Evolutionary conservation across 2,329 filamentous ascomycete species (phyloP).

Genomic region (Lanzia echinophila): DNA sequence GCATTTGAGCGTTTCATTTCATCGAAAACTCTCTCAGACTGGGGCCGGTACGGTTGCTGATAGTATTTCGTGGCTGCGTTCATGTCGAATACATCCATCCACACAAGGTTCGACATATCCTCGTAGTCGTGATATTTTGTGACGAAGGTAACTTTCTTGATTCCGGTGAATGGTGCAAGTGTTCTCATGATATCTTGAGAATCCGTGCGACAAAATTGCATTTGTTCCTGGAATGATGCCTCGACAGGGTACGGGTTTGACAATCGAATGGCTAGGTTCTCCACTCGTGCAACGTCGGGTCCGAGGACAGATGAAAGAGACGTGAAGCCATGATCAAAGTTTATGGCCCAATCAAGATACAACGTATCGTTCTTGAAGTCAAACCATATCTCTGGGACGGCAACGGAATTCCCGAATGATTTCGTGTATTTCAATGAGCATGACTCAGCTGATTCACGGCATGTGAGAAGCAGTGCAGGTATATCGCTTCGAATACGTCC

Average conservation of each 20-base stretch:
- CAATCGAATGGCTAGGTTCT: not conserved
- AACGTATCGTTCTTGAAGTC: not conserved
- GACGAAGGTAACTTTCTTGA: not conserved
- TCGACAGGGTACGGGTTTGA: not conserved
- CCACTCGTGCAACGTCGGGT: not conserved
- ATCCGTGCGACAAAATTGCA: not conserved
- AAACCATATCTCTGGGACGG: not conserved
- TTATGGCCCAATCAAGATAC: not conserved
- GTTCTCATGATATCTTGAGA: not conserved
- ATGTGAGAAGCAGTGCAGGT: not conserved
- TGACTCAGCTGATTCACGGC: not conserved
- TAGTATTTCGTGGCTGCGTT: not conserved
- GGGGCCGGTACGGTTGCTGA: not conserved
- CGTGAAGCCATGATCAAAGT: not conserved
- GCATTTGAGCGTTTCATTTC: not conserved
- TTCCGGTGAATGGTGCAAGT: not conserved
- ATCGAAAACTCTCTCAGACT: not conserved
- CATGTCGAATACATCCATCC: not conserved
- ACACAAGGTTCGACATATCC: not conserved
- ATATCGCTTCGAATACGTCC: not conserved
- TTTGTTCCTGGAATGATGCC: not conserved
- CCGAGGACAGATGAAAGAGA: not conserved
- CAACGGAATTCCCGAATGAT: not conserved
- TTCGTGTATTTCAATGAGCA: not conserved
- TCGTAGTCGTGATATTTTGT: not conserved